phyloP scores from a whole-genome alignment of 768 basidiomycete species.

The Mrakia frigida region DNA sequence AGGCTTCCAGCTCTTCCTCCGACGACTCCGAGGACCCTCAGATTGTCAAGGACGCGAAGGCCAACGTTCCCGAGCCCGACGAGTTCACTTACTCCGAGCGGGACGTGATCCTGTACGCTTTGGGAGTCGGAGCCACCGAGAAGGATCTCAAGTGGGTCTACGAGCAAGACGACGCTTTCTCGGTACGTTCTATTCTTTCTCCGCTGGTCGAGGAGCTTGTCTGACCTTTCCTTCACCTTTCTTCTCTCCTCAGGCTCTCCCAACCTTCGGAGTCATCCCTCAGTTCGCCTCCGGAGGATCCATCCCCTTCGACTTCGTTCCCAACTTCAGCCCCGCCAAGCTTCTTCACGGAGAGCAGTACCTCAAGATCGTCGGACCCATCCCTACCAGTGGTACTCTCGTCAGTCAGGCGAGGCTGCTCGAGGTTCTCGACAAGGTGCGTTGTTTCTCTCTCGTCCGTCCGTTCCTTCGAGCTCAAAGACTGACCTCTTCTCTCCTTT shows the following conservation, averaged over 20 bases:
- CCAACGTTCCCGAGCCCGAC: slow-evolving; percentile 48
- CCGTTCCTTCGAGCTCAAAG: not conserved
- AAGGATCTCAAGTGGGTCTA: slow-evolving; percentile 87
- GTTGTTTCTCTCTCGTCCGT: not conserved
- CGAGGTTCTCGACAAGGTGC: slow-evolving; percentile 49
- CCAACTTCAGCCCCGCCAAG: slow-evolving; percentile 89
- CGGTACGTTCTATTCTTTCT: slow-evolving; percentile 35
- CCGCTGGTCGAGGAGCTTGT: slow-evolving; percentile 3
- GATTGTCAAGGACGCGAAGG: slow-evolving; percentile 77
- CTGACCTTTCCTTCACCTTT: not conserved
- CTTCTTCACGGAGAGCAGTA: slow-evolving; percentile 98
- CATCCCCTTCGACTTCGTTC: slow-evolving; percentile 63
- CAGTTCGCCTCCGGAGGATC: slow-evolving; percentile 64
- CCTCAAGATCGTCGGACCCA: slow-evolving; percentile 69
- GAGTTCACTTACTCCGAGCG: slow-evolving; percentile 76
- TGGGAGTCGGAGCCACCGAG: slow-evolving; percentile 89
- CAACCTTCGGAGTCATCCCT: slow-evolving; percentile 93
- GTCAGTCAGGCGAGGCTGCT: slow-evolving; percentile 65
- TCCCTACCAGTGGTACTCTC: slow-evolving; percentile 77
- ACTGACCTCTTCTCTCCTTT: slow-evolving; percentile 37
- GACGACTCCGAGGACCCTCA: slow-evolving; percentile 66
- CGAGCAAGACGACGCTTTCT: slow-evolving; percentile 80
- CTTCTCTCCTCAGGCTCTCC: slow-evolving; percentile 54
- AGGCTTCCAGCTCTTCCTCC: slow-evolving; percentile 34
- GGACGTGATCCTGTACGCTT: slow-evolving; percentile 89